phyloP scores from a whole-genome alignment of 2,329 filamentous ascomycete genomes.

The Alternaria sp. region DNA sequence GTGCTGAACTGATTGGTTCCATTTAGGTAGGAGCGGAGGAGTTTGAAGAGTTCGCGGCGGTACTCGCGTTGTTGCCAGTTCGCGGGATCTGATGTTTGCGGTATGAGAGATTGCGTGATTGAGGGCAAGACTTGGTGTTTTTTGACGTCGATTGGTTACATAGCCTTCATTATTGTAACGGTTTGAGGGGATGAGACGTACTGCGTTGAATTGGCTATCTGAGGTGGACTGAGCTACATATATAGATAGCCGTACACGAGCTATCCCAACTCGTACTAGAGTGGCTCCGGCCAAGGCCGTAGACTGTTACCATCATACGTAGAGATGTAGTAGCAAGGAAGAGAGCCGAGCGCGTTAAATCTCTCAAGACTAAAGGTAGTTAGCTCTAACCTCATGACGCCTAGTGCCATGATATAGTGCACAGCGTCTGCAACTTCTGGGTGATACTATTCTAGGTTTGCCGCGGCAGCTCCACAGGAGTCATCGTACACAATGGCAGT shows the following conservation, averaged over 20 bases:
- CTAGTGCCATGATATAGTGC: background rate
- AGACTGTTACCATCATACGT: slow-evolving; percentile 8
- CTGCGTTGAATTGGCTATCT: slow-evolving; percentile 13
- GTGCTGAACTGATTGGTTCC: slow-evolving; percentile 15
- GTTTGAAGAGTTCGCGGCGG: too few species aligned
- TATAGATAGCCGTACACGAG: slow-evolving; percentile 17
- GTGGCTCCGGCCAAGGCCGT: slow-evolving; percentile 1
- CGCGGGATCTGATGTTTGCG: background rate
- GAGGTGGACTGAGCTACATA: slow-evolving; percentile 12
- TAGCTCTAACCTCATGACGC: background rate
- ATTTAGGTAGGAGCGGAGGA: slow-evolving; percentile 17
- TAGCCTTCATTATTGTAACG: slow-evolving; percentile 1
- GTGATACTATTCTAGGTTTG: slow-evolving; percentile 1
- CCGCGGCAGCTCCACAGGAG: background rate
- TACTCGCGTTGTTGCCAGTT: slow-evolving; percentile 10
- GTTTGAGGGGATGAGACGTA: background rate
- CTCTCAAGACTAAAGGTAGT: background rate
- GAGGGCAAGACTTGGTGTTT: background rate
- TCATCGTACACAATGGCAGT: background rate
- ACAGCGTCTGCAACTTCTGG: background rate
- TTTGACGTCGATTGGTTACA: slow-evolving; percentile 4
- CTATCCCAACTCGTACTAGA: too few species aligned
- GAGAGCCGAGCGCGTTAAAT: slow-evolving; percentile 1
- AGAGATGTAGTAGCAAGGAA: slow-evolving; percentile 9
- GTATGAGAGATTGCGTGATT: background rate